These are phyloP conservation scores for Phytophthora quininea DNA, from an alignment of 352 stramenopile species.

Conservation along the genomic window DNA sequence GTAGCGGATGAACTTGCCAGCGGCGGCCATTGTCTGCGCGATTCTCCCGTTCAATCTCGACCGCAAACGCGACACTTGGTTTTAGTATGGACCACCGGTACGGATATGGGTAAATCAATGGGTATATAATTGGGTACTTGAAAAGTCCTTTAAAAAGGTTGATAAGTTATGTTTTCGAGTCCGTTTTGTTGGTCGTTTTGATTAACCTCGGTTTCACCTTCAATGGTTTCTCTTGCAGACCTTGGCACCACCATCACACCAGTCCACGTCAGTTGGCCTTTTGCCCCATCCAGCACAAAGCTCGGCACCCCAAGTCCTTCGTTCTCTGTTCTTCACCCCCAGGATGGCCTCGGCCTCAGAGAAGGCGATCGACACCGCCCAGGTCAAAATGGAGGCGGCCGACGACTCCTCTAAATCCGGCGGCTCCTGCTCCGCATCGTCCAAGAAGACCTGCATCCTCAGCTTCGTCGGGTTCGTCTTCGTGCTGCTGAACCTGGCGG, in stretches of 20 bases:
- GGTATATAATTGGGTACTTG: not conserved
- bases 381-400: slow-evolving; percentile 50
- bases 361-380: slow-evolving; percentile 48
- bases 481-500: slow-evolving; percentile 63
- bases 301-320: slow-evolving; percentile 6
- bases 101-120: not conserved
- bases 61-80: slow-evolving; percentile 23
- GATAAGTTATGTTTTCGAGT: too few relatives aligned
- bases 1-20: slow-evolving; percentile 83
- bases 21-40: slow-evolving; percentile 31
- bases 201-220: not conserved
- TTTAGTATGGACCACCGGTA: not conserved
- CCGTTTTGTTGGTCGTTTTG: too few relatives aligned
- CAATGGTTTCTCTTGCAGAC: not conserved
- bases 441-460: slow-evolving; percentile 27
- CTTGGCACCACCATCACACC: not conserved
- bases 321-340: slow-evolving; percentile 10
- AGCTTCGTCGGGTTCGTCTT: slow-evolving; percentile 54
- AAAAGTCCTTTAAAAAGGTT: not conserved
- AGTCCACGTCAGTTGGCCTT: slow-evolving; percentile 27
- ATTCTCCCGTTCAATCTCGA: slow-evolving; percentile 19
- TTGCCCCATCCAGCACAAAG: slow-evolving; percentile 25
- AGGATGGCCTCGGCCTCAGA: slow-evolving; percentile 26
- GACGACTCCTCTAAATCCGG: not conserved
- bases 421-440: slow-evolving; percentile 1